Percentiles rank a stretch among this genome's conserved stretches.
Conservation (phyloP, 2,329 filamentous ascomycete species). For the Fusarium agapanthi region DNA sequence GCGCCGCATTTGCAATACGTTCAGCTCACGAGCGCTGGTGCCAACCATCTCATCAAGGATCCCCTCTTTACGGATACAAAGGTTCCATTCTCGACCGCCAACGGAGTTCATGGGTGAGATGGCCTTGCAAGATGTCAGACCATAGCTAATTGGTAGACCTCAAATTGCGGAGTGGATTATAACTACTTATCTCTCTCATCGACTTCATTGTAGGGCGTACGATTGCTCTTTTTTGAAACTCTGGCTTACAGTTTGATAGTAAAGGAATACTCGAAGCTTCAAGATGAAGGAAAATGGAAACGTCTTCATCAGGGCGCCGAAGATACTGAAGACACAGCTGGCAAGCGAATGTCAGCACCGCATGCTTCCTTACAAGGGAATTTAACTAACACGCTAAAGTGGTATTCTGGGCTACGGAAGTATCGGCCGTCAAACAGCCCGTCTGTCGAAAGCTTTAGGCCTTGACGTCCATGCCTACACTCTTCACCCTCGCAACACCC, state of each 20-base stretch:
- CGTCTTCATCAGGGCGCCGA: slow-evolving; percentile 35
- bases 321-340: slow-evolving; percentile 54
- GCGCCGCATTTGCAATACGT: slow-evolving; percentile 61
- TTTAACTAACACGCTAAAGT: slow-evolving; percentile 38
- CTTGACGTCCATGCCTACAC: slow-evolving; percentile 81
- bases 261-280: slow-evolving; percentile 54
- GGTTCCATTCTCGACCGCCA: slow-evolving; percentile 62
- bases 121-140: accelerated
- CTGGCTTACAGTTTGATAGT: slow-evolving; percentile 44
- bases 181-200: slow-evolving; percentile 58
- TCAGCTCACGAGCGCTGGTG: slow-evolving; percentile 64
- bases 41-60: slow-evolving; percentile 57
- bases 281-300: slow-evolving; percentile 56
- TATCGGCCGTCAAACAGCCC: slow-evolving; percentile 63
- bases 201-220: slow-evolving; percentile 54
- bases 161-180: slow-evolving; percentile 68
- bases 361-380: too few species aligned
- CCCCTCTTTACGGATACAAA: slow-evolving; percentile 61
- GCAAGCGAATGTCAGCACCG: slow-evolving; percentile 55
- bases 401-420: slow-evolving; percentile 64
- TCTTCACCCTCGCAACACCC: slow-evolving; percentile 71
- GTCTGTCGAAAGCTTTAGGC: slow-evolving; percentile 70
- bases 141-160: slow-evolving; percentile 49
- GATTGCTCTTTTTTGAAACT: background rate
- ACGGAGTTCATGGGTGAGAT: slow-evolving; percentile 65